Conservation (phyloP, 2,329 filamentous ascomycete genomes). For the Hymenoscyphus occultus region DNA sequence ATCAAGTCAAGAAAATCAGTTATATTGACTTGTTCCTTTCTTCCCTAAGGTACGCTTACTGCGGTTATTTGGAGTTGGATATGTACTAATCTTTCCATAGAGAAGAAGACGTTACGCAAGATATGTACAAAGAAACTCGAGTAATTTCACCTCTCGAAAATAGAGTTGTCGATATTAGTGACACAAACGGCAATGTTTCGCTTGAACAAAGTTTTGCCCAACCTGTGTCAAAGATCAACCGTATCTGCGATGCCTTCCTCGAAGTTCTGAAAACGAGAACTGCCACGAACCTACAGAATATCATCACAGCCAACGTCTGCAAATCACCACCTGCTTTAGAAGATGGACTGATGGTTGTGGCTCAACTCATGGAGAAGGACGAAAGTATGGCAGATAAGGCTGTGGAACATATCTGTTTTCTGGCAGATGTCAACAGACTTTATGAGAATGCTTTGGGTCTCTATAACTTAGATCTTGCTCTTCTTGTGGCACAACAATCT, state of each 20-base stretch:
- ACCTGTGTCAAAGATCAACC: conserved; percentile 68
- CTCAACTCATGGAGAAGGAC: conserved; percentile 65
- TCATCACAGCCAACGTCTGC: conserved; percentile 92
- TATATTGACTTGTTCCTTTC: conserved; percentile 91
- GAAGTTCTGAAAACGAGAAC: conserved; percentile 60
- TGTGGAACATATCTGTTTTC: conserved; percentile 95
- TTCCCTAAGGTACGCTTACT: conserved; percentile 63
- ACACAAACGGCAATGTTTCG: conserved; percentile 18
- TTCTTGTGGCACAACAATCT: conserved; percentile 91
- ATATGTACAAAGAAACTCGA: conserved; percentile 88
- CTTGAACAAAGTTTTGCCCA: conserved; percentile 22
- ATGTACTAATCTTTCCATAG: conserved; percentile 42
- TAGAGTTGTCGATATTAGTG: conserved; percentile 28
- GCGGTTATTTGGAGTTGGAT: not conserved
- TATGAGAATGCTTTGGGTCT: conserved; percentile 88
- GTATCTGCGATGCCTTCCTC: conserved; percentile 82
- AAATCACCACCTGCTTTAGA: conserved; percentile 88
- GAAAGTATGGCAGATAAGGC: conserved; percentile 77
- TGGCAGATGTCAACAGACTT: conserved; percentile 87
- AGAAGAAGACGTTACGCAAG: conserved; percentile 89
- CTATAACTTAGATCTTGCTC: conserved; percentile 85
- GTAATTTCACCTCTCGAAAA: conserved; percentile 38
- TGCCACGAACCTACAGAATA: conserved; percentile 74
- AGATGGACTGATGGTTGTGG: conserved; percentile 76
- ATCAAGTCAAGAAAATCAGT: conserved; percentile 77